phyloP scores from a whole-genome alignment of 2,329 filamentous ascomycete genomes.

The Aspergillus sp. region DNA sequence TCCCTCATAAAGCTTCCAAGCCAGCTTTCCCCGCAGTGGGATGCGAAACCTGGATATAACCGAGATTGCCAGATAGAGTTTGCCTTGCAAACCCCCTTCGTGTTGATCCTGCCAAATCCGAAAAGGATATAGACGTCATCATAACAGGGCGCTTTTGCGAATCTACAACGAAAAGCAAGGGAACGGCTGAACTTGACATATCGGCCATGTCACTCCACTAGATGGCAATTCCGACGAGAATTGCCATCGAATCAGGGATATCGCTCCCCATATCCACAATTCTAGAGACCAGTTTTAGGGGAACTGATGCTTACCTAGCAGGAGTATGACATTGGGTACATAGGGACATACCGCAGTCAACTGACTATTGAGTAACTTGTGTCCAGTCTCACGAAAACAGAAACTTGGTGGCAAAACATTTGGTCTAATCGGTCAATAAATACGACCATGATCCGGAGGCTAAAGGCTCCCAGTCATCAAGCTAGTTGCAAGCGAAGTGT shows the following conservation, averaged over 20 bases:
- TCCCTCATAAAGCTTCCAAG: neutral
- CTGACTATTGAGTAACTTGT: neutral
- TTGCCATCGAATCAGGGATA: neutral
- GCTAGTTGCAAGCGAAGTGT: neutral
- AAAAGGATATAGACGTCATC: neutral
- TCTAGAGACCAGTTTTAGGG: neutral
- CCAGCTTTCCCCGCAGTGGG: neutral
- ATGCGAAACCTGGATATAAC: neutral
- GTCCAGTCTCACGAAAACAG: neutral
- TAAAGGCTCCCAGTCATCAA: neutral
- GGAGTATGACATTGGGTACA: conserved; percentile 3
- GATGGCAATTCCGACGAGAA: neutral
- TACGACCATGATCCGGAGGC: neutral
- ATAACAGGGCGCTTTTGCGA: neutral
- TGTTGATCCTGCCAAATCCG: neutral
- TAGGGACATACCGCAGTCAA: neutral
- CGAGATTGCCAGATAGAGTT: neutral
- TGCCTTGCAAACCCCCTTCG: neutral
- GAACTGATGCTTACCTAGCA: neutral
- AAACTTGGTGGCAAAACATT: neutral
- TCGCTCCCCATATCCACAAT: neutral
- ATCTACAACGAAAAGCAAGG: neutral
- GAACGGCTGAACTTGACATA: neutral
- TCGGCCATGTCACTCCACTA: neutral
- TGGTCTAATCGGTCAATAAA: neutral